phyloP scores from a whole-genome alignment of 805 yeast genomes.

The Starmerella bombi region DNA sequence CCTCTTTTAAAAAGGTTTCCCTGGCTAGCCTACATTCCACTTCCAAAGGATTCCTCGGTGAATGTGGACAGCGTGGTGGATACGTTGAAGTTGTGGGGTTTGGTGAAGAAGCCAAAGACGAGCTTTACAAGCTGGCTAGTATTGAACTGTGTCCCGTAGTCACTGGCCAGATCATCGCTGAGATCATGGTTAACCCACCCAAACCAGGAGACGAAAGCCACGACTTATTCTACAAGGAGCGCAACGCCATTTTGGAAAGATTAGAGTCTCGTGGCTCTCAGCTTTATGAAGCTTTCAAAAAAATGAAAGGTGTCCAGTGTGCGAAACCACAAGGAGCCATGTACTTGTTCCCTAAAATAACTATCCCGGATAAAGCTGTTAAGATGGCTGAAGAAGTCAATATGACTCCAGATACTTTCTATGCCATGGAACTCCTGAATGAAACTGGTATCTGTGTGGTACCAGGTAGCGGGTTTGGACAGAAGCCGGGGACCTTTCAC shows the following conservation, averaged over 20 bases:
- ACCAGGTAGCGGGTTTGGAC: conserved; percentile 97
- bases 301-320: conserved; percentile 73
- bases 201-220: conserved; percentile 60
- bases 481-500: conserved; percentile 76
- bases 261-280: conserved; percentile 49
- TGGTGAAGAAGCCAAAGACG: conserved; percentile 49
- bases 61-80: conserved; percentile 99
- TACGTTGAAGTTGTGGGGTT: conserved; percentile 90
- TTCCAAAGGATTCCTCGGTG: conserved; percentile 94
- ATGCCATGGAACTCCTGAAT: conserved; percentile 73
- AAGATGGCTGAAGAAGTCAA: conserved; percentile 44
- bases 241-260: conserved; percentile 45
- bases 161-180: conserved; percentile 85
- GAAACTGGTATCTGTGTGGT: conserved; percentile 91
- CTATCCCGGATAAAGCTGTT: conserved; percentile 51
- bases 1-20: conserved; percentile 55
- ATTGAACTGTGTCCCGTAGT: conserved; percentile 90
- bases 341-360: conserved; percentile 81
- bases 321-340: conserved; percentile 93
- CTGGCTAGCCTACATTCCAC: conserved; percentile 93
- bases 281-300: conserved; percentile 55
- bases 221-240: conserved; percentile 51
- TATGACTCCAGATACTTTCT: conserved; percentile 68
- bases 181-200: conserved; percentile 91
- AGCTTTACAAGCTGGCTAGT: conserved; percentile 74